Percentiles rank a stretch among this genome's conserved stretches.
These are phyloP conservation scores for Chlamydomonas sp. DNA, from an alignment of 139 green algal species.

Conservation along the genomic window DNA sequence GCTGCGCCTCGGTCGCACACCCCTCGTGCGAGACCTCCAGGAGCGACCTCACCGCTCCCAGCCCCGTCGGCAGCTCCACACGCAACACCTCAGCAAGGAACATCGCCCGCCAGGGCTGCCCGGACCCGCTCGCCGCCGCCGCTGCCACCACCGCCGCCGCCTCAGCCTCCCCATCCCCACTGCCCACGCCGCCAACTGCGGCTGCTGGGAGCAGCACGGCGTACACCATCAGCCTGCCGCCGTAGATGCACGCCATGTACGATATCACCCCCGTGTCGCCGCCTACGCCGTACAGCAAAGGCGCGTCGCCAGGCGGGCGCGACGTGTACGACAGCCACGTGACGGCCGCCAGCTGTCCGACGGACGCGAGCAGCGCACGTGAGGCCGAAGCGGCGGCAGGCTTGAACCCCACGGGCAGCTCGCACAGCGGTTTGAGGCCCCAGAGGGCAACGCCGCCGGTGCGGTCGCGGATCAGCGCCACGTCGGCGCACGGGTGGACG, in stretches of 20 bases:
- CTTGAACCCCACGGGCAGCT: conserved; percentile 21
- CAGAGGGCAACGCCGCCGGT: conserved; percentile 45
- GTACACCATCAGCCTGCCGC: conserved; percentile 19
- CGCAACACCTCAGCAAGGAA: conserved; percentile 27
- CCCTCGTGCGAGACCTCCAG: conserved; percentile 19
- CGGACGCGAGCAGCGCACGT: conserved; percentile 19
- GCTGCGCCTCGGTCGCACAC: too few species aligned
- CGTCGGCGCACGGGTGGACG: conserved; percentile 19
- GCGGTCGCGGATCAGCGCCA: conserved; percentile 25
- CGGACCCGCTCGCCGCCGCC: not conserved
- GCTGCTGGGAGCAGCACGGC: conserved; percentile 3
- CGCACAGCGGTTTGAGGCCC: conserved; percentile 33
- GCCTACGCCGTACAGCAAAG: not conserved
- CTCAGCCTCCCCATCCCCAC: not conserved
- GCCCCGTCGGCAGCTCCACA: conserved; percentile 8
- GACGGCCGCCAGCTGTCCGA: conserved; percentile 32
- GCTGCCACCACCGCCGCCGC: not conserved
- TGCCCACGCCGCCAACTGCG: not conserved
- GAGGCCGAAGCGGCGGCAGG: conserved; percentile 4
- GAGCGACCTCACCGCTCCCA: conserved; percentile 8
- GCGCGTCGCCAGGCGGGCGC: not conserved
- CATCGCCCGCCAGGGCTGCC: not conserved
- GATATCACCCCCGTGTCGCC: not conserved
- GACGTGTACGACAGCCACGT: conserved; percentile 5
- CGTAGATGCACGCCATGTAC: conserved; percentile 26